A percentile compares a stretch with the other conserved stretches of the same genome.
Evolutionary conservation across 345 rosid species (phyloP).

Genomic region (Noccaea caerulescens): DNA sequence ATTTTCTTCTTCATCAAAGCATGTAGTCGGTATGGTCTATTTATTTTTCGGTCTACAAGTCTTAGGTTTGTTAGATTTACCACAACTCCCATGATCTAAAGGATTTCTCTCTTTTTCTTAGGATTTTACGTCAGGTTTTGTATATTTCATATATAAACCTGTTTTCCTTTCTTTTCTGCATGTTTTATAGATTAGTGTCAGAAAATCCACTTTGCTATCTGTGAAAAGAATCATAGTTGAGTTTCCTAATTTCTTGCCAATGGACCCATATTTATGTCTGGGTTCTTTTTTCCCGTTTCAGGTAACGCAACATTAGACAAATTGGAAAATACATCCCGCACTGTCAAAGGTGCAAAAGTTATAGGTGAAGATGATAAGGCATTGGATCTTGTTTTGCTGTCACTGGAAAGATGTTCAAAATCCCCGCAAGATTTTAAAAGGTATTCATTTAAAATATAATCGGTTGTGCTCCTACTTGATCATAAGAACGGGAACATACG

Average conservation of each 20-base stretch:
- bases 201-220: slow-evolving; percentile 14
- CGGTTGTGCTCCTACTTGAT: slow-evolving; percentile 16
- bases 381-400: slow-evolving; percentile 60
- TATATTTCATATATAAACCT: slow-evolving; percentile 13
- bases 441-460: slow-evolving; percentile 42
- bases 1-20: slow-evolving; percentile 20
- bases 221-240: slow-evolving; percentile 16
- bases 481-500: not conserved
- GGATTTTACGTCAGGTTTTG: slow-evolving; percentile 20
- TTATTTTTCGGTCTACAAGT: slow-evolving; percentile 3
- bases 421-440: slow-evolving; percentile 58
- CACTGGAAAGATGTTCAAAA: slow-evolving; percentile 75
- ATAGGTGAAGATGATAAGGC: slow-evolving; percentile 82
- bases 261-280: slow-evolving; percentile 9
- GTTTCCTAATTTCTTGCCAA: not conserved
- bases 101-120: not conserved
- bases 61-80: not conserved
- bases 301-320: slow-evolving; percentile 70
- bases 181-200: slow-evolving; percentile 17
- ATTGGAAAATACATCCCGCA: slow-evolving; percentile 78
- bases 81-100: slow-evolving; percentile 20
- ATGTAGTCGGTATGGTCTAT: not conserved
- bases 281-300: slow-evolving; percentile 40
- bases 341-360: slow-evolving; percentile 83
- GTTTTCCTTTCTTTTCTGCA: slow-evolving; percentile 11